Percentiles rank a stretch among this genome's conserved stretches.
Conservation (phyloP, 2,329 filamentous ascomycete species). For the Pseudogymnoascus sp. region DNA sequence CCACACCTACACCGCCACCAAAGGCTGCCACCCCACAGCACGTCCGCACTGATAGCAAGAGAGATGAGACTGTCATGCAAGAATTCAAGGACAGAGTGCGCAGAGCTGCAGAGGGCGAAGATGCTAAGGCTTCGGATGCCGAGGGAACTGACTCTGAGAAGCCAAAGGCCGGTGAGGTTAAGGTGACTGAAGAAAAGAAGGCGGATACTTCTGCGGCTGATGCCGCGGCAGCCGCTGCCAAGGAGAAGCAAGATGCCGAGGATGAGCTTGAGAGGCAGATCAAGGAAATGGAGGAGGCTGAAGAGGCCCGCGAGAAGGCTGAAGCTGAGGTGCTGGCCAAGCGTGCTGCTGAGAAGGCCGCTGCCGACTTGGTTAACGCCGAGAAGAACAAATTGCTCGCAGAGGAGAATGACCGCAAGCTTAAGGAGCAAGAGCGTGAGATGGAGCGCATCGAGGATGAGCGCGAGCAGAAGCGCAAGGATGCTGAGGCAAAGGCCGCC, state of each 20-base stretch:
- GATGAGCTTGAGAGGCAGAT: slow-evolving; percentile 53
- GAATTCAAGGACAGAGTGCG: slow-evolving; percentile 57
- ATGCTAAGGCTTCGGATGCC: slow-evolving; percentile 28
- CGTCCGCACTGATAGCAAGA: slow-evolving; percentile 68
- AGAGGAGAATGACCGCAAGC: slow-evolving; percentile 53
- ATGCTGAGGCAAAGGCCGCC: slow-evolving; percentile 33
- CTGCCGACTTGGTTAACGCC: slow-evolving; percentile 33
- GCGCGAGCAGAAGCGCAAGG: slow-evolving; percentile 48
- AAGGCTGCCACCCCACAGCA: slow-evolving; percentile 62
- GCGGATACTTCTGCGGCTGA: slow-evolving; percentile 24
- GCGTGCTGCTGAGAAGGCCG: slow-evolving; percentile 26
- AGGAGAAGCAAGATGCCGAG: slow-evolving; percentile 37
- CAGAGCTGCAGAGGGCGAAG: slow-evolving; percentile 27
- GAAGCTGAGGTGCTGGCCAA: slow-evolving; percentile 18
- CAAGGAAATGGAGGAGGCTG: slow-evolving; percentile 43
- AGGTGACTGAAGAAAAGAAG: slow-evolving; percentile 23
- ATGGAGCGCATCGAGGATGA: slow-evolving; percentile 67
- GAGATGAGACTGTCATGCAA: slow-evolving; percentile 70
- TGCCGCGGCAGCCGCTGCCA: slow-evolving; percentile 28
- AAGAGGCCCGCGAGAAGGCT: slow-evolving; percentile 25
- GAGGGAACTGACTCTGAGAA: slow-evolving; percentile 25
- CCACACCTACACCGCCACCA: slow-evolving; percentile 71
- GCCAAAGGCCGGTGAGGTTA: slow-evolving; percentile 24
- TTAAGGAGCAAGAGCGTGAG: slow-evolving; percentile 64
- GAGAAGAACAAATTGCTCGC: slow-evolving; percentile 40